Conservation (phyloP, 2,329 filamentous ascomycete genomes). For the Beauveria rudraprayagi region DNA sequence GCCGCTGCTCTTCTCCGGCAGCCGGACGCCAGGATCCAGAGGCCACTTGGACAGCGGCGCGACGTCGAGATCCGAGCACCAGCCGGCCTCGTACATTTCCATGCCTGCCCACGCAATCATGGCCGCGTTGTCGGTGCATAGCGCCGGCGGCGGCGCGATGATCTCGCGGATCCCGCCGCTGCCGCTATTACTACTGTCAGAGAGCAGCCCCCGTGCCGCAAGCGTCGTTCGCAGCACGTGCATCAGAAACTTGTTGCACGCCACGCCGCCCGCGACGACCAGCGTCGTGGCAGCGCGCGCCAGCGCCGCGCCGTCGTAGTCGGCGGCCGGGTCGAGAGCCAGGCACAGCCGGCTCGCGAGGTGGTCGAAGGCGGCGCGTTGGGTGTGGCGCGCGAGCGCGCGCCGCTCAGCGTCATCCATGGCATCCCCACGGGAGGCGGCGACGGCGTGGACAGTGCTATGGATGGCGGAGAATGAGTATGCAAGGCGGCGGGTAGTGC, state of each 20-base stretch:
- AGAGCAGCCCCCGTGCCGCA: constrained; percentile 54
- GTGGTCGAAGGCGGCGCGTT: constrained; percentile 83
- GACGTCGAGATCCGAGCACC: constrained; percentile 52
- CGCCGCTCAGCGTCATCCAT: constrained; percentile 54
- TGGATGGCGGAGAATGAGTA: constrained; percentile 69
- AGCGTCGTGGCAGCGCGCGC: constrained; percentile 46
- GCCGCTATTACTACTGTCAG: constrained; percentile 16
- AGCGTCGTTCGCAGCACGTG: constrained; percentile 53
- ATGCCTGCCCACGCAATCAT: constrained; percentile 95
- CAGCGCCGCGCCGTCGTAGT: neutral
- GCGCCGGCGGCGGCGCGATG: constrained; percentile 62
- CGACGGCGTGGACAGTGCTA: constrained; percentile 41
- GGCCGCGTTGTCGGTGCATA: constrained; percentile 92
- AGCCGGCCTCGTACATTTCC: constrained; percentile 84
- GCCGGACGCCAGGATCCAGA: constrained; percentile 46
- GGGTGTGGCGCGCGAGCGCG: constrained; percentile 61
- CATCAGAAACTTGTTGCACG: constrained; percentile 72
- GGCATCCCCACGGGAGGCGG: constrained; percentile 23
- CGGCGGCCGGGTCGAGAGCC: constrained; percentile 38
- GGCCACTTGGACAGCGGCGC: constrained; percentile 62
- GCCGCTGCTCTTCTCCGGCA: neutral
- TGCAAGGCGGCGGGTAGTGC: constrained; percentile 45
- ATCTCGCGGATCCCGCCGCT: constrained; percentile 31
- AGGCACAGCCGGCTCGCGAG: constrained; percentile 67
- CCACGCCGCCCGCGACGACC: constrained; percentile 85